These are phyloP conservation scores for Ligustrum vulgare DNA, from an alignment of 257 asterid genomes.

Conservation along the genomic window DNA sequence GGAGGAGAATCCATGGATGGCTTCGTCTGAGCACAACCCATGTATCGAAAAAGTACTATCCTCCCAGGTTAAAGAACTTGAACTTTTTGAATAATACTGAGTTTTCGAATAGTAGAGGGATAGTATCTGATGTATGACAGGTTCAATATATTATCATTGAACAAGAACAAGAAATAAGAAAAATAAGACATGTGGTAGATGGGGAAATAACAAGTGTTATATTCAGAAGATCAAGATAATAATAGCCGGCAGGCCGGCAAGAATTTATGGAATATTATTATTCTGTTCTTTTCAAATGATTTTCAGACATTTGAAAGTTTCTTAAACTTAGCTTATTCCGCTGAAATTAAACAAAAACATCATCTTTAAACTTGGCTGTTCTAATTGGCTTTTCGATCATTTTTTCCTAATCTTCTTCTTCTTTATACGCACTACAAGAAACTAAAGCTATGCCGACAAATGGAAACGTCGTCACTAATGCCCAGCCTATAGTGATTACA, in stretches of 20 bases:
- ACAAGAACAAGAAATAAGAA: constrained; percentile 33
- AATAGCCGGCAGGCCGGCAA: constrained; percentile 38
- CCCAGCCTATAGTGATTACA: too few species aligned
- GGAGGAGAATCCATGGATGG: constrained; percentile 45
- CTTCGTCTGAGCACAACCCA: constrained; percentile 61
- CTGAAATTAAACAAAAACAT: constrained; percentile 14
- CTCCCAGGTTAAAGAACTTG: neutral
- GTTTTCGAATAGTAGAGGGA: constrained; percentile 10
- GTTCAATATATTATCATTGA: constrained; percentile 28
- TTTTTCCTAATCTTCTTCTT: neutral
- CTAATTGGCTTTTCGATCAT: constrained; percentile 19
- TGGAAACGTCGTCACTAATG: too few species aligned
- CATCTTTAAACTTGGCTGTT: constrained; percentile 16
- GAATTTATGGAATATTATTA: constrained; percentile 12
- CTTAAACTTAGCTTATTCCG: constrained; percentile 36
- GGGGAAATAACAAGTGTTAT: constrained; percentile 7
- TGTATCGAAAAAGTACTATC: constrained; percentile 13
- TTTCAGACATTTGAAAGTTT: neutral
- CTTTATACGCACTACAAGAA: too few species aligned
- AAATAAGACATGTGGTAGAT: constrained; percentile 40
- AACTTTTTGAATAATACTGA: neutral
- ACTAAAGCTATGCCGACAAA: too few species aligned
- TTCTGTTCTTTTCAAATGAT: constrained; percentile 5
- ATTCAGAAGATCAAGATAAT: constrained; percentile 3
- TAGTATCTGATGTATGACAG: constrained; percentile 11